These are phyloP conservation scores for Populus euphratica DNA, from an alignment of 345 rosid species.

Conservation along the genomic window DNA sequence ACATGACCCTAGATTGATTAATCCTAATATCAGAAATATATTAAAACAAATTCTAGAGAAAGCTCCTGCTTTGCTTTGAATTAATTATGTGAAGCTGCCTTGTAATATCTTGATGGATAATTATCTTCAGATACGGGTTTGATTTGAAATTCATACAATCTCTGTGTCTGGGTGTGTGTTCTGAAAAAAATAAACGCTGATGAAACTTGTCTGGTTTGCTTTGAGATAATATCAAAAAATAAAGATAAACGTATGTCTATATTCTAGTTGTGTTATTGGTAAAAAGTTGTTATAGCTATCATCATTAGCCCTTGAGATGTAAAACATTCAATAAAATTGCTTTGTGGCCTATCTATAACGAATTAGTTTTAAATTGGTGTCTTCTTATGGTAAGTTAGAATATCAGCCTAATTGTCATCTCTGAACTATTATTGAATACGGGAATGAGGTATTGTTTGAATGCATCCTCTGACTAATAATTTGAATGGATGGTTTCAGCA, in stretches of 20 bases:
- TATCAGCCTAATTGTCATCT: background rate
- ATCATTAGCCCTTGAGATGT: background rate
- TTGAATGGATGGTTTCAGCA: background rate
- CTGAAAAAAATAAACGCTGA: background rate
- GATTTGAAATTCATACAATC: too few relatives aligned
- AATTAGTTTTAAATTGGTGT: background rate
- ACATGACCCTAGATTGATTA: too few relatives aligned
- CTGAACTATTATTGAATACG: background rate
- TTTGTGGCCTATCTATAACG: background rate
- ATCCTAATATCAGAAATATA: too few relatives aligned
- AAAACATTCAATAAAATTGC: background rate
- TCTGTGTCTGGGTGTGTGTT: background rate
- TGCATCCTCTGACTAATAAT: background rate
- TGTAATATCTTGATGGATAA: background rate
- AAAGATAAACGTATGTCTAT: background rate
- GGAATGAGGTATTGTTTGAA: background rate
- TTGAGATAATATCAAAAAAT: background rate
- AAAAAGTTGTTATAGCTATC: background rate
- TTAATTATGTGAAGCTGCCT: background rate
- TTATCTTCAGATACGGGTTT: background rate
- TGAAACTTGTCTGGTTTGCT: background rate
- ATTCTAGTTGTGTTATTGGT: background rate
- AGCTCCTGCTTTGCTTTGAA: too few relatives aligned
- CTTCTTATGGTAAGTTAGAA: background rate
- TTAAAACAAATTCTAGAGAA: too few relatives aligned